Conservation (phyloP, 257 asterid genomes). For the Fraxinus excelsior region DNA sequence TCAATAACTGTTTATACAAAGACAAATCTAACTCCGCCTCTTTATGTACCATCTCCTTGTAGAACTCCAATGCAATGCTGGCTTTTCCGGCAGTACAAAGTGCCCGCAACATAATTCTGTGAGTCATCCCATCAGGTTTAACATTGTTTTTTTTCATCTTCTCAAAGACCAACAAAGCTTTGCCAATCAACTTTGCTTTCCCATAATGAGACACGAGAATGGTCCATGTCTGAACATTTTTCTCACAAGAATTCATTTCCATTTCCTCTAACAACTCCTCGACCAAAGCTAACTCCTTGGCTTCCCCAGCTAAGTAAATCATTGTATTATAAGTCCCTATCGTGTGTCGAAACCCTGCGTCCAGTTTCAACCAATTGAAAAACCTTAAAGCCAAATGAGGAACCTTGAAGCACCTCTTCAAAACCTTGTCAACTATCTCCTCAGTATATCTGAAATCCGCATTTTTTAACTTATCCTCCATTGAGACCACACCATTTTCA, state of each 20-base stretch:
- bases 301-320: slow-evolving; percentile 67
- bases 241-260: slow-evolving; percentile 52
- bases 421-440: slow-evolving; percentile 68
- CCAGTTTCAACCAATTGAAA: slow-evolving; percentile 67
- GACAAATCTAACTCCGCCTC: slow-evolving; percentile 47
- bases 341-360: slow-evolving; percentile 53
- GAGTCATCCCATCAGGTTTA: slow-evolving; percentile 56
- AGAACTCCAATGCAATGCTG: slow-evolving; percentile 74
- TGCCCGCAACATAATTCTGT: slow-evolving; percentile 50
- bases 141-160: slow-evolving; percentile 66
- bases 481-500: slow-evolving; percentile 33
- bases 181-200: slow-evolving; percentile 51
- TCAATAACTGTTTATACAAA: slow-evolving; percentile 49
- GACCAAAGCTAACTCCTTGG: slow-evolving; percentile 50
- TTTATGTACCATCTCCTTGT: slow-evolving; percentile 61
- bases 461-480: slow-evolving; percentile 68
- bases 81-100: slow-evolving; percentile 60
- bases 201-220: slow-evolving; percentile 62
- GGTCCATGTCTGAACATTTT: slow-evolving; percentile 78
- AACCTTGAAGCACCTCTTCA: slow-evolving; percentile 85
- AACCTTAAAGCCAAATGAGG: slow-evolving; percentile 75
- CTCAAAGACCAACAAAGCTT: slow-evolving; percentile 66
- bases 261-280: slow-evolving; percentile 66
- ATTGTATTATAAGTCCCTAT: slow-evolving; percentile 54
- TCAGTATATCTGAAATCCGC: slow-evolving; percentile 42